Evolutionary conservation across 1,284 basidiomycete genomes (phyloP), one percentile per base, ranked within the genome.

Genomic region (Sanghuangporus sanghuang): DNA sequence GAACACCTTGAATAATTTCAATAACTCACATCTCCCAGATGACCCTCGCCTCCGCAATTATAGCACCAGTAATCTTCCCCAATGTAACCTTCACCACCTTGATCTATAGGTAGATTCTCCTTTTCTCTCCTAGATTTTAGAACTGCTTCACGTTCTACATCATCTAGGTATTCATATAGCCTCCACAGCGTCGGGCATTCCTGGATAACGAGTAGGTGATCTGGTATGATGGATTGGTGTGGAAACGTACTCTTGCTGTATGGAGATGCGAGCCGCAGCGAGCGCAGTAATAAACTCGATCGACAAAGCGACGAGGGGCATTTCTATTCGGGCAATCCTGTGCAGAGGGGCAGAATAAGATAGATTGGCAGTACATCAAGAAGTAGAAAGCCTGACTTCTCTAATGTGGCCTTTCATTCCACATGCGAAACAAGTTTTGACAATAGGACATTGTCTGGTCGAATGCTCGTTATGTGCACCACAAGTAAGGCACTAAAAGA

Each of bases 121-220:
- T 81, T 87, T 39, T 76, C 72, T 64, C 80, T 77, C 40, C 89
- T 82, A 32, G 64, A 68, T n/a, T 74, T 72, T 1, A 89, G 71
- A n/a, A 80, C 81, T 2, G 72, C 68, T 6, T 75, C 72, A 35
- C 86, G 83, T 39, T 85, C 86, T 2, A 80, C 79, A 6, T 82
- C 79, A 1, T 80, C 78, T 53, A 88, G 78, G 70, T 96, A 96
- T 35, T 86, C 81, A 71, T 97, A 97, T 64, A 94, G 78, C 49
- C 95, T 81, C 95, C 95, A 97, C 53, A 92, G 76, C 0, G 89
- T 90, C 1, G 93, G 92, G 68, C 95, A 97, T 78, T 91, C 90
- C 88, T 95, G 62, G 62, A 44, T 54, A 48, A 61, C 54, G 39
- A 18, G 53, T 35, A 23, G 23, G 18, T n/a, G 27, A 42, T 32